Conservation (phyloP, 2,329 filamentous ascomycete genomes). For the Trichoderma cornu-damae region DNA sequence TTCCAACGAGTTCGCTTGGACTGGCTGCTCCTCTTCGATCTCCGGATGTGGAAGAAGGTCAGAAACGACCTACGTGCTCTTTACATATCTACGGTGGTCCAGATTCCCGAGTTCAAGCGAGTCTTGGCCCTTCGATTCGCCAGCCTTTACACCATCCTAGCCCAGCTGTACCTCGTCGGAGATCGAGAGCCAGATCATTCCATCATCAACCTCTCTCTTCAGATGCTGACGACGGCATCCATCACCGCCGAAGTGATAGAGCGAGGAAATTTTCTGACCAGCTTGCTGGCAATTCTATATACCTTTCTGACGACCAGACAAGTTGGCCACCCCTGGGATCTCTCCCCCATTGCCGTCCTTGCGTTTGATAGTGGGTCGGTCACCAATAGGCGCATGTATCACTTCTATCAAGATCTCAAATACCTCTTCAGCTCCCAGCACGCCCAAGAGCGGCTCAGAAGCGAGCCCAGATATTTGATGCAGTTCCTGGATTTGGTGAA, state of each 20-base stretch:
- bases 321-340: slow-evolving; percentile 87
- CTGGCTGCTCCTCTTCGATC: slow-evolving; percentile 89
- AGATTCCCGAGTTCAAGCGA: slow-evolving; percentile 92
- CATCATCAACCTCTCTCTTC: slow-evolving; percentile 93
- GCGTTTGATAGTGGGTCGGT: slow-evolving; percentile 93
- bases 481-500: slow-evolving; percentile 96
- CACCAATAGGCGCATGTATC: slow-evolving; percentile 91
- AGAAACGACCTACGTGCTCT: slow-evolving; percentile 85
- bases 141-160: slow-evolving; percentile 86
- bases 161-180: slow-evolving; percentile 91
- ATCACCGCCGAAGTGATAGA: slow-evolving; percentile 96
- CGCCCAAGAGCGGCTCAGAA: slow-evolving; percentile 78
- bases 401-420: slow-evolving; percentile 93
- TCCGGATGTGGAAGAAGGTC: slow-evolving; percentile 94
- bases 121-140: slow-evolving; percentile 90
- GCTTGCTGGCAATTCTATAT: slow-evolving; percentile 91
- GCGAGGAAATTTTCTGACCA: slow-evolving; percentile 91
- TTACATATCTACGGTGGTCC: slow-evolving; percentile 94
- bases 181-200: slow-evolving; percentile 96
- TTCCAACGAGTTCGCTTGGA: slow-evolving; percentile 86
- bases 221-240: slow-evolving; percentile 93
- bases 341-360: slow-evolving; percentile 78
- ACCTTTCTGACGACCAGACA: slow-evolving; percentile 95
- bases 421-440: slow-evolving; percentile 85
- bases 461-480: slow-evolving; percentile 78